These are phyloP conservation scores for Cylindrotheca closterium DNA, from an alignment of 108 stramenopile species.

Conservation along the genomic window DNA sequence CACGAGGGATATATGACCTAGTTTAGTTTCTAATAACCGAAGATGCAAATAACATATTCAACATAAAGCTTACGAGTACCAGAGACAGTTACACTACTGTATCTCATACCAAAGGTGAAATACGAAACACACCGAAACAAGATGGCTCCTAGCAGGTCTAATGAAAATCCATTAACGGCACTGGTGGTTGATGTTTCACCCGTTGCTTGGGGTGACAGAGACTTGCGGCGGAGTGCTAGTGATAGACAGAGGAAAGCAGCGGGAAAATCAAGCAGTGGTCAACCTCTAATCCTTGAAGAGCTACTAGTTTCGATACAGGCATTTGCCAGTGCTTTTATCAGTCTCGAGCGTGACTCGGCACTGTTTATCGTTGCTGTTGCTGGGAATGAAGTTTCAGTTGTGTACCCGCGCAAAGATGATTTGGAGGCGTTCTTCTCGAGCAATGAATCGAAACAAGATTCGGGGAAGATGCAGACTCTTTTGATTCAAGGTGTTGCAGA, in stretches of 20 bases:
- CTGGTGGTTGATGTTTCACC: conserved; percentile 78
- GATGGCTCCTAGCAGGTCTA: conserved; percentile 21
- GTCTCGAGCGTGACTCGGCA: conserved; percentile 61
- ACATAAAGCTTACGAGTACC: too few species aligned
- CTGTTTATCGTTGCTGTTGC: conserved; percentile 76
- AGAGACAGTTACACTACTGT: too few species aligned
- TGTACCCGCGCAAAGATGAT: conserved; percentile 76
- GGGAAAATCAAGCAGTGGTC: conserved; percentile 60
- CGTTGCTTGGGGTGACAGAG: conserved; percentile 72
- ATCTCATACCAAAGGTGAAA: too few species aligned
- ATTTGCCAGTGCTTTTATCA: conserved; percentile 49
- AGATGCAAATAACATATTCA: too few species aligned
- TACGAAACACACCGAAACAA: background rate
- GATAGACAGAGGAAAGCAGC: conserved; percentile 53
- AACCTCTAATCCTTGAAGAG: conserved; percentile 72
- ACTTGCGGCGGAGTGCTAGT: conserved; percentile 40
- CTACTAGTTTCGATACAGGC: conserved; percentile 53
- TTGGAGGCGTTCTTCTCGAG: conserved; percentile 48
- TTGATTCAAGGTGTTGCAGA: conserved; percentile 68
- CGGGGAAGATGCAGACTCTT: conserved; percentile 47
- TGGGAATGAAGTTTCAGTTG: conserved; percentile 55
- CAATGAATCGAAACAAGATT: conserved; percentile 55
- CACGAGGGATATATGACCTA: too few species aligned
- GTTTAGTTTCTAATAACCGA: too few species aligned
- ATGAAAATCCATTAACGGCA: conserved; percentile 55